Conservation (phyloP, 805 yeast genomes). For the Cyberlindnera amylophila region DNA sequence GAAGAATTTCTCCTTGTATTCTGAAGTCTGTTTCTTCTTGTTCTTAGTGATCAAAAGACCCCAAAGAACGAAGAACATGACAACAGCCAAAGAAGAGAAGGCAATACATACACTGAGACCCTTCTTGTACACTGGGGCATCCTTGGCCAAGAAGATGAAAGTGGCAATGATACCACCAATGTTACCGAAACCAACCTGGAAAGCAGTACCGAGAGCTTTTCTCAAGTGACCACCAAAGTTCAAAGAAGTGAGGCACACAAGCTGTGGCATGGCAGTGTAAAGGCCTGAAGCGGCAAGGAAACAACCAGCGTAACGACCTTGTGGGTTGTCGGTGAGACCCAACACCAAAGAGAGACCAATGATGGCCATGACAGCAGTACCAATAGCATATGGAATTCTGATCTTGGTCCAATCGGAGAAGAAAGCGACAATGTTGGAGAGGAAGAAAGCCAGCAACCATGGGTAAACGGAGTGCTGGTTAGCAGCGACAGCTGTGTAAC, state of each 20-base stretch:
- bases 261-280: conserved; percentile 35
- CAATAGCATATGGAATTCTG: conserved; percentile 41
- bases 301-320: conserved; percentile 38
- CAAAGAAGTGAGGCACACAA: conserved; percentile 36
- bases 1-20: conserved; percentile 31
- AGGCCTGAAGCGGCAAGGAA: conserved; percentile 37
- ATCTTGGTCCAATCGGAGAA: conserved; percentile 51
- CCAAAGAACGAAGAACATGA: conserved; percentile 32
- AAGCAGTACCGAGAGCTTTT: conserved; percentile 37
- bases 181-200: conserved; percentile 37
- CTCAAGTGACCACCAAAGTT: conserved; percentile 37
- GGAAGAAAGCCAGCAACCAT: conserved; percentile 74
- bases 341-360: conserved; percentile 34
- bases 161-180: conserved; percentile 39
- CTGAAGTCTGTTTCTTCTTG: conserved; percentile 32
- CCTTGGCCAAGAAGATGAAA: conserved; percentile 33
- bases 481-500: conserved; percentile 64
- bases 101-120: conserved; percentile 43
- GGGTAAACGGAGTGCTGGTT: conserved; percentile 84
- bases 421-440: conserved; percentile 57
- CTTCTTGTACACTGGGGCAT: conserved; percentile 37
- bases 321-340: conserved; percentile 36
- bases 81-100: conserved; percentile 39
- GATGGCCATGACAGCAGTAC: conserved; percentile 31
- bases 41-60: conserved; percentile 26